Percentiles rank a stretch among this genome's conserved stretches.
Conservation (phyloP, 73 alveolate species). For the Paramecium octaurelia region DNA sequence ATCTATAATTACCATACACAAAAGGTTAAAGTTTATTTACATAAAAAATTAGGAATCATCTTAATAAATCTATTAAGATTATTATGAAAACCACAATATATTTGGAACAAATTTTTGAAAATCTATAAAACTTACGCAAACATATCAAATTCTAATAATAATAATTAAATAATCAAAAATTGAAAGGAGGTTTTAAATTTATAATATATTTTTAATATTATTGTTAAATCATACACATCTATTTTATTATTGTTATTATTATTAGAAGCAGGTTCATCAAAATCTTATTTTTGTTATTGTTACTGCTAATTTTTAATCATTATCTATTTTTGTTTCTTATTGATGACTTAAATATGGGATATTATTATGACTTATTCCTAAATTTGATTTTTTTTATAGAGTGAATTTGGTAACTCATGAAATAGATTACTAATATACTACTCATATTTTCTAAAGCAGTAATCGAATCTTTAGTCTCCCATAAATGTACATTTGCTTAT, state of each 20-base stretch:
- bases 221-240: not conserved
- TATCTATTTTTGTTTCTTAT: not conserved
- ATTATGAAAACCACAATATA: too few species aligned
- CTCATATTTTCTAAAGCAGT: conserved; percentile 1
- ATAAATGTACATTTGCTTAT: not conserved
- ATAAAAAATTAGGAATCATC: too few species aligned
- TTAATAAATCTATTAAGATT: too few species aligned
- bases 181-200: too few species aligned
- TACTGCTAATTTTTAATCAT: too few species aligned
- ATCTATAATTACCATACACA: not conserved
- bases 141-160: too few species aligned
- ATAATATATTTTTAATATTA: not conserved
- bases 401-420: not conserved
- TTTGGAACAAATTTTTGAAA: too few species aligned
- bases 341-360: not conserved
- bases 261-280: not conserved
- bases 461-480: conserved; percentile 27
- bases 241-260: not conserved
- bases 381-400: not conserved
- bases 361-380: not conserved
- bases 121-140: too few species aligned
- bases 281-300: too few species aligned
- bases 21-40: not conserved
- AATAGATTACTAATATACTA: not conserved
- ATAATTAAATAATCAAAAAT: too few species aligned